Conservation (phyloP, 2,329 filamentous ascomycete genomes). For the Trichophyton mentagrophytes region DNA sequence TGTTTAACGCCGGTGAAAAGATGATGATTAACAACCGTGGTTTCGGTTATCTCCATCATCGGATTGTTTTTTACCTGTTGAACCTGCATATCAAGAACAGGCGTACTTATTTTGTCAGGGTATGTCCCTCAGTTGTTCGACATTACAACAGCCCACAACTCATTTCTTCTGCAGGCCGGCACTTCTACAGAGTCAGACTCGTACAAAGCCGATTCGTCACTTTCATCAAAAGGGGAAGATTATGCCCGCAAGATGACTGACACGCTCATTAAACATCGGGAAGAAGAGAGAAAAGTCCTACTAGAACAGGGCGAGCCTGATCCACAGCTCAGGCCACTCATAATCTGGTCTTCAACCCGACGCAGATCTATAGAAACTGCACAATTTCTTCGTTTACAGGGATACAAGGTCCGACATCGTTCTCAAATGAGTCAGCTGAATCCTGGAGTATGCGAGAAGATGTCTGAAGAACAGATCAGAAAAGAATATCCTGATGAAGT, state of each 20-base stretch:
- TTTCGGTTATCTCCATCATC: slow-evolving; percentile 90
- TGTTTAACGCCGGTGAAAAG: slow-evolving; percentile 92
- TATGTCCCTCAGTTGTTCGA: slow-evolving; percentile 17
- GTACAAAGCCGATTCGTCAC: slow-evolving; percentile 77
- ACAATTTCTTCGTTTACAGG: slow-evolving; percentile 61
- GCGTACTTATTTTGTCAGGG: slow-evolving; percentile 82
- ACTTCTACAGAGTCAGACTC: slow-evolving; percentile 77
- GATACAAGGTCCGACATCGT: slow-evolving; percentile 77
- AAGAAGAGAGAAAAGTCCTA: slow-evolving; percentile 61
- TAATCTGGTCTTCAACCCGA: slow-evolving; percentile 89
- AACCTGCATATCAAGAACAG: slow-evolving; percentile 95
- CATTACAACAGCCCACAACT: slow-evolving; percentile 3
- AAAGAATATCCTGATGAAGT: slow-evolving; percentile 81
- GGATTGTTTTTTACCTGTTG: slow-evolving; percentile 95
- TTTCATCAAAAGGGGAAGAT: slow-evolving; percentile 65
- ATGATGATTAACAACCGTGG: slow-evolving; percentile 94
- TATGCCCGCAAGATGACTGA: slow-evolving; percentile 83
- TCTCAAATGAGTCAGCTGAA: slow-evolving; percentile 97
- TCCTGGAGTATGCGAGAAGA: slow-evolving; percentile 87
- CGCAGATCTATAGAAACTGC: slow-evolving; percentile 83
- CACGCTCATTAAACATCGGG: slow-evolving; percentile 66
- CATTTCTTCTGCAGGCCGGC: slow-evolving; percentile 44
- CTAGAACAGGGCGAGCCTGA: slow-evolving; percentile 55
- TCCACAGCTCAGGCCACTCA: slow-evolving; percentile 62
- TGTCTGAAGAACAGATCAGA: slow-evolving; percentile 72